phyloP scores from a whole-genome alignment of 2,329 filamentous ascomycete species.

The Penicillium sp. region DNA sequence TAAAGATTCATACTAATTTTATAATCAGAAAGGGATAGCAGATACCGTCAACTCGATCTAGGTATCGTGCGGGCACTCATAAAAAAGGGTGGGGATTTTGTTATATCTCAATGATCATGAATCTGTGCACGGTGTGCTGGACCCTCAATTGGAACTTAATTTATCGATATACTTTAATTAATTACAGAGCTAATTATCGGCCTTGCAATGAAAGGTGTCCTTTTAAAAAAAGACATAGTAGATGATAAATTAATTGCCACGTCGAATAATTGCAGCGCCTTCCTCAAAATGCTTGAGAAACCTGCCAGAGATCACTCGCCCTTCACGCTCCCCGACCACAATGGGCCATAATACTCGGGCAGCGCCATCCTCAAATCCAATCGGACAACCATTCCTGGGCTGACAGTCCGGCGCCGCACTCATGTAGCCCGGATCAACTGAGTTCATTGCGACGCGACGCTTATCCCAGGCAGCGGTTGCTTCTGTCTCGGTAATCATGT shows the following conservation, averaged over 20 bases:
- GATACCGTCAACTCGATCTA: not conserved
- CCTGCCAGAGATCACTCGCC: constrained; percentile 18
- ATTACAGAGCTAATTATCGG: no score
- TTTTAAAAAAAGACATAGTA: no score
- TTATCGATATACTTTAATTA: no score
- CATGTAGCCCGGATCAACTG: constrained; percentile 46
- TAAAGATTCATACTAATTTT: not conserved
- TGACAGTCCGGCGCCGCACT: constrained; percentile 40
- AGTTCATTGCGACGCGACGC: constrained; percentile 42
- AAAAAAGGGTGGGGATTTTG: not conserved
- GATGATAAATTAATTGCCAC: not conserved
- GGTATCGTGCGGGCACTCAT: no score
- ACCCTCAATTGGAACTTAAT: no score
- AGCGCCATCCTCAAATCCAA: constrained; percentile 45
- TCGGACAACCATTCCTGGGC: constrained; percentile 33
- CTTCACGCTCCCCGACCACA: constrained; percentile 27
- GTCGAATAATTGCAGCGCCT: constrained; percentile 10
- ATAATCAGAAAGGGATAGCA: not conserved
- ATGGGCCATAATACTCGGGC: constrained; percentile 43
- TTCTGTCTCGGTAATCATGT: constrained; percentile 49
- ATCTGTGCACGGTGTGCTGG: not conserved
- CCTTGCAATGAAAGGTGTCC: no score
- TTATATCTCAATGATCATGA: not conserved
- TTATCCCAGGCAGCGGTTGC: constrained; percentile 34
- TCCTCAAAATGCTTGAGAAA: constrained; percentile 32